Conservation (phyloP, 495 filamentous ascomycete species). For the Acidiella bohemica region DNA sequence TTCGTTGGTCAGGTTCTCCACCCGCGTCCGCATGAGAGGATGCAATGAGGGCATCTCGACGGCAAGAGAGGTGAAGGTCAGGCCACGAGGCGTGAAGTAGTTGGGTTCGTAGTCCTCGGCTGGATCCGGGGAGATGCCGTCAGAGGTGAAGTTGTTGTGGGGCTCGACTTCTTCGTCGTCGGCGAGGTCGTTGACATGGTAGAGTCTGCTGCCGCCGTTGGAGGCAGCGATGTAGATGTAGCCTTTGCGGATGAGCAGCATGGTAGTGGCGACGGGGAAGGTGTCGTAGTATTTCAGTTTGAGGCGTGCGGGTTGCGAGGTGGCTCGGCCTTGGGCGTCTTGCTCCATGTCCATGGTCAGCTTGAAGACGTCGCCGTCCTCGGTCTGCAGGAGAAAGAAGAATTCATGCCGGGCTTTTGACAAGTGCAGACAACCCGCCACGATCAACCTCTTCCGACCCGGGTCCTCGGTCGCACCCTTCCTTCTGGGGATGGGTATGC, state of each 20-base stretch:
- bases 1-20: constrained; percentile 75
- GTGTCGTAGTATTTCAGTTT: constrained; percentile 99
- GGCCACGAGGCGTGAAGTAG: constrained; percentile 69
- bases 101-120: constrained; percentile 53
- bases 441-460: constrained; percentile 70
- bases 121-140: constrained; percentile 34
- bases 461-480: constrained; percentile 83
- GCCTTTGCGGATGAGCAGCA: constrained; percentile 89
- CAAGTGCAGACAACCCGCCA: constrained; percentile 78
- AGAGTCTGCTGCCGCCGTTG: constrained; percentile 85
- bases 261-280: constrained; percentile 68
- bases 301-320: constrained; percentile 63
- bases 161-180: constrained; percentile 72
- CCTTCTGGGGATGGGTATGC: constrained; percentile 78
- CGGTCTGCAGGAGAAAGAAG: constrained; percentile 90
- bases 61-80: constrained; percentile 72
- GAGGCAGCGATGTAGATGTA: constrained; percentile 91
- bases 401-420: constrained; percentile 83
- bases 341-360: constrained; percentile 83
- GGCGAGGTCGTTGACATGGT: constrained; percentile 95
- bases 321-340: constrained; percentile 62
- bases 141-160: constrained; percentile 15
- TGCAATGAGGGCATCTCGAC: constrained; percentile 82
- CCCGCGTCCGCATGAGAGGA: constrained; percentile 77
- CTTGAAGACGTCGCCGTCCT: constrained; percentile 96